Base-by-base conservation (phyloP, 1,284 basidiomycete species). In the Puccinia triticina region DNA sequence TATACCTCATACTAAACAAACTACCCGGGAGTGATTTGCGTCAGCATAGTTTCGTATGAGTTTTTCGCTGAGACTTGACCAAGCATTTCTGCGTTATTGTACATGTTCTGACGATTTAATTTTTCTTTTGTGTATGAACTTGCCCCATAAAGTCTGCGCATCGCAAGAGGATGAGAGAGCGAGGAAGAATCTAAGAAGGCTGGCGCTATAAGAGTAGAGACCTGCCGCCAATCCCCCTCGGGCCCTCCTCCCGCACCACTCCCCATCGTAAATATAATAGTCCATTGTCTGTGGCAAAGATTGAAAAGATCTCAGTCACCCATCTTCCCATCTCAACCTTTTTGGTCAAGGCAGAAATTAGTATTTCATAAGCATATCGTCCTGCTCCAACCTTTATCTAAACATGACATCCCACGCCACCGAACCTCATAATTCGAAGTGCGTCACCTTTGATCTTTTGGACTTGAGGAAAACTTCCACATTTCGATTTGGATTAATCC, bases 341-440 rank as follows among this genome's bases (percentile, higher is more conserved):
- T 55, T 32, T 74, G 32, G 53, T 29, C 40, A 74, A 74, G 34
- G 16, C 48, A 34, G 32, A 57, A 50, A 26, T 29, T 26, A n/a
- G n/a, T n/a, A 23, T 53, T 50, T 14, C 69, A 48, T 23, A 16
- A 66, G 18, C 55, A 66, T 37, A 43, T 29, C 48, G 29, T 29
- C 48, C 48, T 23, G 29, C 23, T 50, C 26, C n/a, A 7, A 43
- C 69, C 16, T 50, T 50, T 12, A 8, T 57, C 50, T 29, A 32
- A 34, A 37, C 3, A 57, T 55, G 72, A 2, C 72, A n/a, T 55
- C 72, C 26, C 5, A 43, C 48, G 23, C 16, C n/a, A 43, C n/a
- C 46, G 69, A 74, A 32, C 34, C 72, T 23, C 72, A 57, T 57
- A 48, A 48, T 57, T 74, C 72, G 50, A 74, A 74, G 72, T 74